These are phyloP conservation scores for Flaveria linearis DNA, from an alignment of 129 eudicot genomes.

Conservation along the genomic window DNA sequence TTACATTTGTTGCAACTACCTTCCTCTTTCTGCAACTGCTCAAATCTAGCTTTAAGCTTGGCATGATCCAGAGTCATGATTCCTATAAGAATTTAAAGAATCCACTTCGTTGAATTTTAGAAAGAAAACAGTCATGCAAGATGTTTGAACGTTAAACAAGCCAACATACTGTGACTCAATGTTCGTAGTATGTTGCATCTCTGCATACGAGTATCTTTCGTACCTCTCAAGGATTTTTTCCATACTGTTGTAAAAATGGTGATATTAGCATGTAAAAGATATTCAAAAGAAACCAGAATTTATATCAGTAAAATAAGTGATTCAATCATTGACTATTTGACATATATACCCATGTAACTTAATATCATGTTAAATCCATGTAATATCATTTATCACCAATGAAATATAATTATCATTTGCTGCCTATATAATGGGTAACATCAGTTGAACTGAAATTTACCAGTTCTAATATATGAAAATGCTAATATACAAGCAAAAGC, in stretches of 20 bases:
- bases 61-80: slow-evolving; percentile 66
- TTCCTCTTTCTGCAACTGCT: slow-evolving; percentile 68
- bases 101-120: background rate
- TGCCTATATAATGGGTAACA: background rate
- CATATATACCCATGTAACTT: too few species aligned
- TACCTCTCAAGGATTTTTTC: slow-evolving; percentile 80
- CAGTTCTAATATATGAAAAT: background rate
- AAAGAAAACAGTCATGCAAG: slow-evolving; percentile 1
- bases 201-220: slow-evolving; percentile 63
- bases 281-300: background rate
- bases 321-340: too few species aligned
- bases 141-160: background rate
- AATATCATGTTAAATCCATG: too few species aligned
- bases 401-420: background rate
- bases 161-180: slow-evolving; percentile 49
- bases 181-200: slow-evolving; percentile 48
- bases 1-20: slow-evolving; percentile 37
- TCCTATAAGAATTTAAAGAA: slow-evolving; percentile 40
- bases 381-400: too few species aligned
- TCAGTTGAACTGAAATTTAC: background rate
- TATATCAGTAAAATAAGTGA: background rate
- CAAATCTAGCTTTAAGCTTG: slow-evolving; percentile 82
- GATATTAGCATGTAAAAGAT: background rate
- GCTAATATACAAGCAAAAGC: background rate
- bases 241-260: slow-evolving; percentile 52